phyloP scores from a whole-genome alignment of 2,329 filamentous ascomycete genomes.

The Penicillium vulpinum region DNA sequence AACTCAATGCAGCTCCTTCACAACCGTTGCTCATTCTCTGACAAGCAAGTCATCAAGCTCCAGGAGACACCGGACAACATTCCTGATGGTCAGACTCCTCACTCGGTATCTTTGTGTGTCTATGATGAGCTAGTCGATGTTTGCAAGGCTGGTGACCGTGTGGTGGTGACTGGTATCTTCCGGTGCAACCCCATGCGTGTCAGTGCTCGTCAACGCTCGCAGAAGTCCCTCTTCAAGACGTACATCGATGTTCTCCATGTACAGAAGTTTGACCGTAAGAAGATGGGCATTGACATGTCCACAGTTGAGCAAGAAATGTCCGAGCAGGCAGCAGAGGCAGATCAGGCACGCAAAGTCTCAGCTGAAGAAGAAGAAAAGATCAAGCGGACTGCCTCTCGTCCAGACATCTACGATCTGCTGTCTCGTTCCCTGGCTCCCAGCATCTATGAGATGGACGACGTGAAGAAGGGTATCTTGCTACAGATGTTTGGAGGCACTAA shows the following conservation, averaged over 20 bases:
- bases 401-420: conserved; percentile 91
- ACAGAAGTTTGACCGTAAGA: conserved; percentile 93
- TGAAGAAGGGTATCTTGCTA: conserved; percentile 96
- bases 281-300: conserved; percentile 85
- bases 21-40: conserved; percentile 90
- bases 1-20: conserved; percentile 99
- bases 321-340: conserved; percentile 67
- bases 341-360: conserved; percentile 79
- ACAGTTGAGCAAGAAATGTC: conserved; percentile 83
- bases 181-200: conserved; percentile 89
- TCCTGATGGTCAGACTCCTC: conserved; percentile 92
- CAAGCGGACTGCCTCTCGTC: conserved; percentile 71
- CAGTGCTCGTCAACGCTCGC: conserved; percentile 85
- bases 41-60: conserved; percentile 98
- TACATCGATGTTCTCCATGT: conserved; percentile 95
- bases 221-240: conserved; percentile 97
- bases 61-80: conserved; percentile 96
- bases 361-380: conserved; percentile 91
- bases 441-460: conserved; percentile 96
- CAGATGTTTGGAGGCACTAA: conserved; percentile 97
- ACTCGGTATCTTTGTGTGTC: conserved; percentile 92
- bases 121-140: conserved; percentile 97
- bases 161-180: conserved; percentile 96
- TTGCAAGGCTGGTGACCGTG: conserved; percentile 94
- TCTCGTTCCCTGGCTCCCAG: conserved; percentile 89